Evolutionary conservation across 139 green algal genomes (phyloP).

Genomic region (Coccomyxa sp.): DNA sequence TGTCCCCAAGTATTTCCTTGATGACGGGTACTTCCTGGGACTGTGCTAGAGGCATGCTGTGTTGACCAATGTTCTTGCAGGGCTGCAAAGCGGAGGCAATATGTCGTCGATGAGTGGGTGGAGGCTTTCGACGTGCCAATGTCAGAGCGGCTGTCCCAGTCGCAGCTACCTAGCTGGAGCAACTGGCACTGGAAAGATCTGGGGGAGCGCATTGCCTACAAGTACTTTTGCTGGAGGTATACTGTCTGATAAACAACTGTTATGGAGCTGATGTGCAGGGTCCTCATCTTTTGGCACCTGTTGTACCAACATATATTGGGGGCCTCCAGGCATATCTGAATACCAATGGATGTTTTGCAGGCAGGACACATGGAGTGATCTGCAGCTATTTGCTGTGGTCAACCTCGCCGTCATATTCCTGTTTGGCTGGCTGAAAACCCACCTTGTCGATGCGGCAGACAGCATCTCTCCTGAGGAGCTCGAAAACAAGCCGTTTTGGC

Average conservation of each 20-base stretch:
- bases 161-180: not conserved
- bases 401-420: constrained; percentile 9
- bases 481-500: not conserved
- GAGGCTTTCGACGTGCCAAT: not conserved
- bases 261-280: not conserved
- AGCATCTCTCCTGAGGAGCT: not conserved
- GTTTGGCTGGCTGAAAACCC: constrained; percentile 3
- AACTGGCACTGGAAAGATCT: not conserved
- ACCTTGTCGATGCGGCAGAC: not conserved
- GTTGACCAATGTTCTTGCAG: not conserved
- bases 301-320: too few species aligned
- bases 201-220: not conserved
- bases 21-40: too few species aligned
- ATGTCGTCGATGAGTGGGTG: not conserved
- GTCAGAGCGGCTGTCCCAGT: not conserved
- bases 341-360: not conserved
- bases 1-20: too few species aligned
- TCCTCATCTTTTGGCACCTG: too few species aligned
- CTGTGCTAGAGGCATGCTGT: too few species aligned
- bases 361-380: constrained; percentile 20
- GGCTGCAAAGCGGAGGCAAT: not conserved
- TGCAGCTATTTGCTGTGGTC: constrained; percentile 21
- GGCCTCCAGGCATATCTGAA: too few species aligned
- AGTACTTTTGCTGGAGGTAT: constrained; percentile 1
- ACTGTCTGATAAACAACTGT: not conserved